Evolutionary conservation across 2,329 filamentous ascomycete genomes (phyloP).

Genomic region (Thermoascus crustaceus): DNA sequence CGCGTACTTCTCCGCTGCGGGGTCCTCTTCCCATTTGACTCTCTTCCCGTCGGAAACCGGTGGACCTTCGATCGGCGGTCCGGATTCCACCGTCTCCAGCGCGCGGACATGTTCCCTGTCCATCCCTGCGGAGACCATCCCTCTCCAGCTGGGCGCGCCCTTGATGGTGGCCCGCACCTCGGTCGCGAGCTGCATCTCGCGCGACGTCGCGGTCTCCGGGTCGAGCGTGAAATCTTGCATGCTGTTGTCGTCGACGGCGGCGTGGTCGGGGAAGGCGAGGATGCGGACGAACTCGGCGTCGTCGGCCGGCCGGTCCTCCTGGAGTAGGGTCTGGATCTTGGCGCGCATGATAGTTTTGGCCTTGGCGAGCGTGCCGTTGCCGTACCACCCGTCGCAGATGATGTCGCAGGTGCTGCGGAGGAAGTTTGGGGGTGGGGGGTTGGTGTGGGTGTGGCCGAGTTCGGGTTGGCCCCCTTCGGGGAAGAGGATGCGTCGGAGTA

Average conservation of each 20-base stretch:
- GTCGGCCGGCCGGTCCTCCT: constrained; percentile 20
- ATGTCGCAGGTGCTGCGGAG: constrained; percentile 53
- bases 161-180: constrained; percentile 30
- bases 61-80: constrained; percentile 3
- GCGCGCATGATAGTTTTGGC: constrained; percentile 80
- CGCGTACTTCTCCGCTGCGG: constrained; percentile 3
- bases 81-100: neutral
- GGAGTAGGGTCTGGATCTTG: constrained; percentile 63
- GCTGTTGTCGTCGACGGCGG: constrained; percentile 13
- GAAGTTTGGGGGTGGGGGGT: constrained; percentile 39
- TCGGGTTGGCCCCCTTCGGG: too few relatives aligned
- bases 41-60: constrained; percentile 6
- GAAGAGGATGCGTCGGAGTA: constrained; percentile 59
- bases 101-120: neutral
- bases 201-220: constrained; percentile 11
- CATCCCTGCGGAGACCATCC: constrained; percentile 4
- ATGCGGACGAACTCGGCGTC: constrained; percentile 31
- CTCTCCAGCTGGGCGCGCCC: constrained; percentile 22
- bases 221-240: constrained; percentile 19
- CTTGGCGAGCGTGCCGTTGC: constrained; percentile 72
- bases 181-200: constrained; percentile 24
- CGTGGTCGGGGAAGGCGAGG: constrained; percentile 31
- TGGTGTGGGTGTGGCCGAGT: too few relatives aligned
- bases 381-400: constrained; percentile 70
- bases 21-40: constrained; percentile 17